Evolutionary conservation across 805 yeast species (phyloP).

Genomic region (Candida boleticola): DNA sequence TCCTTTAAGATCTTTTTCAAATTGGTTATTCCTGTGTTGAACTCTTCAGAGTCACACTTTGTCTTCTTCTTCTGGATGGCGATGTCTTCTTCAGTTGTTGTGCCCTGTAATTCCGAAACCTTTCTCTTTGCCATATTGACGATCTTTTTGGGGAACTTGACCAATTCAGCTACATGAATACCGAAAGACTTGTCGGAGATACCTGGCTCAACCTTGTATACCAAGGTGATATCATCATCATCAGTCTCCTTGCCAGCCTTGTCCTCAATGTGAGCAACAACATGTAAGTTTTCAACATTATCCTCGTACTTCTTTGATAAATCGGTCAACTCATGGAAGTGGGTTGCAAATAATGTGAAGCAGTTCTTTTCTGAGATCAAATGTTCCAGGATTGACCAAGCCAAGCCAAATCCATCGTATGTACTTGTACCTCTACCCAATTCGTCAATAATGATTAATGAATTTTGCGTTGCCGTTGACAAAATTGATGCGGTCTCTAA

Average conservation of each 20-base stretch:
- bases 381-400: conserved; percentile 93
- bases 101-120: conserved; percentile 79
- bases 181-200: conserved; percentile 95
- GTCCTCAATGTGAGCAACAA: conserved; percentile 82
- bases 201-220: conserved; percentile 96
- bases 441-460: conserved; percentile 88
- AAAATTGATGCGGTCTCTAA: conserved; percentile 87
- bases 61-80: conserved; percentile 47
- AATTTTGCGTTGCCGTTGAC: conserved; percentile 71
- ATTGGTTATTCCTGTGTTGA: conserved; percentile 50
- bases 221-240: conserved; percentile 70
- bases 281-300: conserved; percentile 81
- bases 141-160: conserved; percentile 86
- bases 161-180: conserved; percentile 95
- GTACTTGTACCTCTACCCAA: conserved; percentile 89
- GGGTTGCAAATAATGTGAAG: conserved; percentile 92
- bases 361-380: conserved; percentile 69
- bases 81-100: conserved; percentile 31
- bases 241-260: conserved; percentile 22
- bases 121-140: conserved; percentile 94
- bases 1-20: conserved; percentile 47
- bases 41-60: conserved; percentile 52
- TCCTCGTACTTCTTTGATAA: conserved; percentile 55
- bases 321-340: conserved; percentile 92
- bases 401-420: conserved; percentile 96